Percentiles rank a stretch among this genome's conserved stretches.
Conservation (phyloP, 2,329 filamentous ascomycete species). For the Pseudogymnoascus sp. region DNA sequence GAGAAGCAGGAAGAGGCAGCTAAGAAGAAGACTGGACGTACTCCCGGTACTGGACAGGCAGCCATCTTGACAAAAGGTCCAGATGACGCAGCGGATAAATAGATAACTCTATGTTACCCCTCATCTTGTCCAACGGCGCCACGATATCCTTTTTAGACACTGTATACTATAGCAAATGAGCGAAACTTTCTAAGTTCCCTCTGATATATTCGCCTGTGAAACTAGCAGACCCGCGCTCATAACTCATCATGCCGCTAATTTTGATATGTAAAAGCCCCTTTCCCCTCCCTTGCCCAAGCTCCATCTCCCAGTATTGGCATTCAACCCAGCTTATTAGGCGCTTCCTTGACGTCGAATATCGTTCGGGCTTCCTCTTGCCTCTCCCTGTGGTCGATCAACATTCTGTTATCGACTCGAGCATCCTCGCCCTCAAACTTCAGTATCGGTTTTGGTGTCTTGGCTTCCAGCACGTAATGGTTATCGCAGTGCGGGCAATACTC, state of each 20-base stretch:
- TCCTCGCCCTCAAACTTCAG: conserved; percentile 89
- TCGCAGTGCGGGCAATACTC: conserved; percentile 99
- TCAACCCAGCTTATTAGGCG: conserved; percentile 70
- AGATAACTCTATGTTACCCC: conserved; percentile 12
- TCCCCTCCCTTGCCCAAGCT: conserved; percentile 18
- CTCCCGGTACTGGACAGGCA: conserved; percentile 60
- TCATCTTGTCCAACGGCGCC: conserved; percentile 4
- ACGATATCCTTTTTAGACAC: conserved; percentile 20
- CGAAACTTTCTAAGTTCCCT: conserved; percentile 16
- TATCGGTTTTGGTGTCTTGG: conserved; percentile 71
- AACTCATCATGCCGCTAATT: conserved; percentile 10
- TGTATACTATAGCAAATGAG: conserved; percentile 30
- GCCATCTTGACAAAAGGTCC: conserved; percentile 64
- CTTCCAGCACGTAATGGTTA: conserved; percentile 95
- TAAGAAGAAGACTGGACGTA: conserved; percentile 72
- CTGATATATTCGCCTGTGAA: conserved; percentile 13
- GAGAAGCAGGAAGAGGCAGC: conserved; percentile 99
- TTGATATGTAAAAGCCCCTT: conserved; percentile 9
- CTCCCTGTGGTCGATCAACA: conserved; percentile 86
- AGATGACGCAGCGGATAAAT: conserved; percentile 28
- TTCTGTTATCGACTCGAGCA: conserved; percentile 73
- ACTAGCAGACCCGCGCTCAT: conserved; percentile 11
- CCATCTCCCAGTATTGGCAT: neutral
- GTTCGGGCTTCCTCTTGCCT: conserved; percentile 49
- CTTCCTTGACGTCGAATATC: conserved; percentile 69